phyloP scores from a whole-genome alignment of 495 filamentous ascomycete species.

The Baudoinia panamericana region DNA sequence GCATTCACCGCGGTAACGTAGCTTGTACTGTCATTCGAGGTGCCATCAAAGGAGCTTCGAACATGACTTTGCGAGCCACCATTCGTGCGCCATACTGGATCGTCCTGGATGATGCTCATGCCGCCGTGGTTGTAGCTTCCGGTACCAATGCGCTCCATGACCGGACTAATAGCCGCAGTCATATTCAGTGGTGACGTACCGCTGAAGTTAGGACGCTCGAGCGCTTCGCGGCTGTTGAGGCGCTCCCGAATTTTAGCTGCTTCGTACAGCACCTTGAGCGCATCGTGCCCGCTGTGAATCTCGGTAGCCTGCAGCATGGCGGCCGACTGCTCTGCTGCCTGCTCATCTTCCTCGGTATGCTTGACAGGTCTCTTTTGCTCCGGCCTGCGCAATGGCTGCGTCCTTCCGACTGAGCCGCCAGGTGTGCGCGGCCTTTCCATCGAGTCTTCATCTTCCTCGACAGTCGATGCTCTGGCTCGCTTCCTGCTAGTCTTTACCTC shows the following conservation, averaged over 20 bases:
- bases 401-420: conserved; percentile 44
- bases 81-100: conserved; percentile 5
- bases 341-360: conserved; percentile 30
- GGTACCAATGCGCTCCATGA: conserved; percentile 3
- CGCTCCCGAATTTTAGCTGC: conserved; percentile 39
- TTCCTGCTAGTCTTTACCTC: conserved; percentile 32
- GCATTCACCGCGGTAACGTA: conserved; percentile 58
- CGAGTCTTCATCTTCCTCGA: conserved; percentile 13
- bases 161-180: conserved; percentile 21
- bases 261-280: conserved; percentile 55
- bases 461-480: conserved; percentile 17
- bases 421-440: conserved; percentile 45
- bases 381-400: conserved; percentile 43
- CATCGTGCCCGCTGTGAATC: conserved; percentile 57
- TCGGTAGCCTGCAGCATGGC: conserved; percentile 48
- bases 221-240: conserved; percentile 24
- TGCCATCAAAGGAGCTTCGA: conserved; percentile 18
- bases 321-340: conserved; percentile 45
- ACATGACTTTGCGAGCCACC: conserved; percentile 6
- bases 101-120: conserved; percentile 10
- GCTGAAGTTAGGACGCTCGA: conserved; percentile 17
- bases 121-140: conserved; percentile 1
- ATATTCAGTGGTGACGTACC: conserved; percentile 21
- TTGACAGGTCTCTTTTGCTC: conserved; percentile 5
- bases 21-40: conserved; percentile 11